phyloP scores from a whole-genome alignment of 805 yeast species.

The Kazachstania viticola region DNA sequence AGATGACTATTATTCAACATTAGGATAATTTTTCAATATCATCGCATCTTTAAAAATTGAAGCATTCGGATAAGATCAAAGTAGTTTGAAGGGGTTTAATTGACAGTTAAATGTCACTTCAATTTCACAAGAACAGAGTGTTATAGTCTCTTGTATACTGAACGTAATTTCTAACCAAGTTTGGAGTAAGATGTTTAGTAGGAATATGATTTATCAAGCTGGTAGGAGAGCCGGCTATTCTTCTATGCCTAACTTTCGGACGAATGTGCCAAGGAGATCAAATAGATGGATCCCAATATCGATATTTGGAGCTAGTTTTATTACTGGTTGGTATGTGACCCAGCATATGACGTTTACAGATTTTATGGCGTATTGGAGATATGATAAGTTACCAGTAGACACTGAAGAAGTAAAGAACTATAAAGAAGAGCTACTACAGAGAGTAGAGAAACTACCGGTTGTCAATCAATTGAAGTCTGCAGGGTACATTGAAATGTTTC shows the following conservation, averaged over 20 bases:
- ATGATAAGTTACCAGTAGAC: slow-evolving; percentile 21
- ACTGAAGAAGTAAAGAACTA: slow-evolving; percentile 23
- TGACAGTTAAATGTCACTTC: no score
- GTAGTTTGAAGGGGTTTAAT: no score
- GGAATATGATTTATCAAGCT: slow-evolving; percentile 3
- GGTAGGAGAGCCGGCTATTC: background rate
- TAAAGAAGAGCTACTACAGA: slow-evolving; percentile 30
- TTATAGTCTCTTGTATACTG: no score
- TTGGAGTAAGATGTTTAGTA: slow-evolving; percentile 10
- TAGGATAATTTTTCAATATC: no score
- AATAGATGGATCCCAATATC: slow-evolving; percentile 16
- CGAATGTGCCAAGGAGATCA: background rate
- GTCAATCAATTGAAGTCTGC: slow-evolving; percentile 36
- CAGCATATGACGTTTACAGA: slow-evolving; percentile 27
- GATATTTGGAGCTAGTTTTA: slow-evolving; percentile 23
- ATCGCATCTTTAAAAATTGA: no score
- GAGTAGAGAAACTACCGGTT: slow-evolving; percentile 39
- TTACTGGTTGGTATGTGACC: slow-evolving; percentile 23
- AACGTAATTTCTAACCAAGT: no score
- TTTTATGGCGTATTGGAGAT: slow-evolving; percentile 25
- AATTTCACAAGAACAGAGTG: no score
- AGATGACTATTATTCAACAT: no score
- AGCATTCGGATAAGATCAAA: no score
- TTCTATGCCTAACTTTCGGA: slow-evolving; percentile 1
- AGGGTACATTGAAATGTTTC: slow-evolving; percentile 28